Evolutionary conservation across 257 asterid species (phyloP), one percentile per base, ranked within the genome.

Genomic region (Ajuga chamaepitys): DNA sequence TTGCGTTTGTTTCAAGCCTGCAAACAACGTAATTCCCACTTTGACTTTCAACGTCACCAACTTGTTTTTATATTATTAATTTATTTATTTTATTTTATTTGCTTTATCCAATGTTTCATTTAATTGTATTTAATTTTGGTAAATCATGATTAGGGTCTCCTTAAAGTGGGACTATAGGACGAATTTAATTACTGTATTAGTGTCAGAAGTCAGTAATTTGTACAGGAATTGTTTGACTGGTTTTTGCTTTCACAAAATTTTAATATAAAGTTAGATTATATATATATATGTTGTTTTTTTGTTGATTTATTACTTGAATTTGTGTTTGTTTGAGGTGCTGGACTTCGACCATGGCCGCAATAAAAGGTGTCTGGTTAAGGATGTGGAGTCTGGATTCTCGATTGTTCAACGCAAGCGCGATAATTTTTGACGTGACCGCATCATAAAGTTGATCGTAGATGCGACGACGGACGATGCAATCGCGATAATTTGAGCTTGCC

Each of bases 1-100:
- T 51, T 73, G 82, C 78, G 81, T 75, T 75, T 42, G 72, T 72
- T 73, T 68, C 47, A 65, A 57, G 77, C 77, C 72, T 78, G 68
- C 32, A 38, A 70, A 60, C 42, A 45, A 48, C n/a, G 30, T 10
- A 74, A 70, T 52, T 61, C 52, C 70, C 52, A 52, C 63, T 69
- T 73, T 76, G 78, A 78, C 82, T 81, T 78, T 75, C 70, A 66
- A 72, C 81, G 41, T 58, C 41, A 20, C 56, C 20, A 55, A 3
- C 16, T 18, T 50, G 50, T 67, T 10, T 8, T 2, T 21, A 26
- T 54, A 2, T 24, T 0, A 8, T 51, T 8, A 5, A 0, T 42
- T 45, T 24, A 18, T 8, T 46, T 34, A 21, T 58, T 64, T 32
- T 7, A 41, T 14, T 41, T 64, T n/a, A 10, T 5, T 54, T 21